phyloP scores from a whole-genome alignment of 192 early-diverging fungal species.

The Coemansia sp. region DNA sequence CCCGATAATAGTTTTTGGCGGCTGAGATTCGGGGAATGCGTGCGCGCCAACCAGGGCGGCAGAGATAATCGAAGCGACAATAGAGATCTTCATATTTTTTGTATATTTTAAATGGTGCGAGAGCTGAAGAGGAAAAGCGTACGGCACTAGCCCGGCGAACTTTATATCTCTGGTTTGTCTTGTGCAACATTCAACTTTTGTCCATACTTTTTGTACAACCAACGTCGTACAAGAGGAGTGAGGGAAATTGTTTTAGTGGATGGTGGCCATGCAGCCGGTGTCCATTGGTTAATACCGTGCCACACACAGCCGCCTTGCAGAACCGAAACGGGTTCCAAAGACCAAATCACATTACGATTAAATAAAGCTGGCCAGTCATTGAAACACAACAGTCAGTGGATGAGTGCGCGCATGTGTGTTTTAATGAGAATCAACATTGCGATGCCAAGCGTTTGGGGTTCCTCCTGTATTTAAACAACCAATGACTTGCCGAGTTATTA shows the following conservation, averaged over 20 bases:
- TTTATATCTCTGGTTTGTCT: background rate
- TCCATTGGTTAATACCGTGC: background rate
- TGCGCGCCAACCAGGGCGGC: slow-evolving; percentile 9
- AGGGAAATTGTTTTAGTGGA: background rate
- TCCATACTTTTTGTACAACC: background rate
- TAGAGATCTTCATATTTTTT: slow-evolving; percentile 25
- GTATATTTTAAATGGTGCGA: too few relatives aligned
- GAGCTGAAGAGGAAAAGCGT: background rate
- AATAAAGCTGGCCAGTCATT: too few relatives aligned
- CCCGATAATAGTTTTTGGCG: background rate
- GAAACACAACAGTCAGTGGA: too few relatives aligned
- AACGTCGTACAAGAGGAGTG: background rate
- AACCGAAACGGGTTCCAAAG: background rate
- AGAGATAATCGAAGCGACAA: slow-evolving; percentile 14
- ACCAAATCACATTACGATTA: too few relatives aligned
- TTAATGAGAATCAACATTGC: too few relatives aligned
- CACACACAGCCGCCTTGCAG: background rate
- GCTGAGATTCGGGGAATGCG: slow-evolving; percentile 1
- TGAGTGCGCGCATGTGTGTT: too few relatives aligned
- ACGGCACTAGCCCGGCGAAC: background rate
- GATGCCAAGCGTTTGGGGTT: too few relatives aligned
- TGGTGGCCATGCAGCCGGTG: background rate
- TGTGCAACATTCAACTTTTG: background rate
- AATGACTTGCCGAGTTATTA: too few relatives aligned
- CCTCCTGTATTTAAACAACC: too few relatives aligned